These are phyloP conservation scores for Emmonsiellopsis sp. DNA, from an alignment of 2,329 filamentous ascomycete genomes.

Conservation along the genomic window DNA sequence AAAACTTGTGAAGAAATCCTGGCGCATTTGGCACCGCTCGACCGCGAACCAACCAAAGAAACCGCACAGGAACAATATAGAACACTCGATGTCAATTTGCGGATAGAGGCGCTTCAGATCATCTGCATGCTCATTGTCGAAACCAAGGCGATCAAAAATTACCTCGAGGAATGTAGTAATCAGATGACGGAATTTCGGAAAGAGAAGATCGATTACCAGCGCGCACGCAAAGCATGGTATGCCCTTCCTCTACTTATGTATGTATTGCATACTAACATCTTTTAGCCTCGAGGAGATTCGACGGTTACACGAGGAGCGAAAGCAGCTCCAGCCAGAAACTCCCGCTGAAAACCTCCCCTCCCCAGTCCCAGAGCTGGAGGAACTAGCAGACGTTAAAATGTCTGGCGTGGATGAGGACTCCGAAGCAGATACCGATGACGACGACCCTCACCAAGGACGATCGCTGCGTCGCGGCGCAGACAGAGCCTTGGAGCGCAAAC, in stretches of 20 bases:
- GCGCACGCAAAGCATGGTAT: slow-evolving; percentile 57
- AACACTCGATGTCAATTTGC: slow-evolving; percentile 69
- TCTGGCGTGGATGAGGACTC: slow-evolving; percentile 49
- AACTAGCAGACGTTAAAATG: slow-evolving; percentile 30
- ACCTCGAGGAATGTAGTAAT: slow-evolving; percentile 85
- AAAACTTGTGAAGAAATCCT: slow-evolving; percentile 70
- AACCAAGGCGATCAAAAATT: slow-evolving; percentile 75
- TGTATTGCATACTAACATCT: slow-evolving; percentile 2
- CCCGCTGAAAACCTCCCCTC: slow-evolving; percentile 27
- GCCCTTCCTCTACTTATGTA: slow-evolving; percentile 17
- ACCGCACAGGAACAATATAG: slow-evolving; percentile 65
- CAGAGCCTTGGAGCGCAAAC: slow-evolving; percentile 64
- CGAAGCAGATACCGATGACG: slow-evolving; percentile 38
- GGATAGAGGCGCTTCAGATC: slow-evolving; percentile 71
- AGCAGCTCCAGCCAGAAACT: slow-evolving; percentile 35
- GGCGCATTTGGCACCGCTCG: slow-evolving; percentile 67
- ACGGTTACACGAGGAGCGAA: slow-evolving; percentile 37
- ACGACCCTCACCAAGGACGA: slow-evolving; percentile 45
- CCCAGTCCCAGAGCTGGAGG: slow-evolving; percentile 31
- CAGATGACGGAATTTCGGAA: slow-evolving; percentile 94
- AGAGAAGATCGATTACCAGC: slow-evolving; percentile 87
- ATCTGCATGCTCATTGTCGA: slow-evolving; percentile 77
- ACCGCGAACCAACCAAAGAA: slow-evolving; percentile 64
- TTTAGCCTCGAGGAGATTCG: slow-evolving; percentile 35
- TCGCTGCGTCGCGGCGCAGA: slow-evolving; percentile 55